Evolutionary conservation across 108 stramenopile genomes (phyloP).

Genomic region (Skeletonema grethae): DNA sequence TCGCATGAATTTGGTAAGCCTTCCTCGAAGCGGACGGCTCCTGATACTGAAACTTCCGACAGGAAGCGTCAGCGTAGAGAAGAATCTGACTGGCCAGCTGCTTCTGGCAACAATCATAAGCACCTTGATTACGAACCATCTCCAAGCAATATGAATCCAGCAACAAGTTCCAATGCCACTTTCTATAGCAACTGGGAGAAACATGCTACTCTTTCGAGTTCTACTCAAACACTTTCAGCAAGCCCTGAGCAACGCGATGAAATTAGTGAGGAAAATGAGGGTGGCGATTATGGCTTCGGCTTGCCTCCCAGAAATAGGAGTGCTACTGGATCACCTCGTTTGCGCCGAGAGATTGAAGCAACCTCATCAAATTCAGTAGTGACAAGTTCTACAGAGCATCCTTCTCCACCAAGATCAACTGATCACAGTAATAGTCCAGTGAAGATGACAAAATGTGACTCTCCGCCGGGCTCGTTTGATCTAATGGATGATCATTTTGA

Average conservation of each 20-base stretch:
- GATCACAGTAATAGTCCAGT: not conserved
- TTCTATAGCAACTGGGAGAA: slow-evolving; percentile 27
- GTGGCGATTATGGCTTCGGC: slow-evolving; percentile 28
- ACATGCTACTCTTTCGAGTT: not conserved
- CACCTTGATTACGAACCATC: not conserved
- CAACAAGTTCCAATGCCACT: slow-evolving; percentile 2
- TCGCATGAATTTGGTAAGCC: not conserved
- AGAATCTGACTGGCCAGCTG: not conserved
- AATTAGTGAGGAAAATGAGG: slow-evolving; percentile 16
- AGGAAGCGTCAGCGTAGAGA: slow-evolving; percentile 4
- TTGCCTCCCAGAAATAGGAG: slow-evolving; percentile 23
- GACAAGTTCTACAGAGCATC: slow-evolving; percentile 19
- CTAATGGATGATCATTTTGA: slow-evolving; percentile 40
- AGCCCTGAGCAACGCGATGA: slow-evolving; percentile 35
- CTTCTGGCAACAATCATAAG: not conserved
- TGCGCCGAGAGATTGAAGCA: slow-evolving; percentile 23
- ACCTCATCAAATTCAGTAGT: slow-evolving; percentile 36
- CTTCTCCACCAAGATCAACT: slow-evolving; percentile 6
- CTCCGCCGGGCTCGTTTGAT: slow-evolving; percentile 38
- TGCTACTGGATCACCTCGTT: slow-evolving; percentile 13
- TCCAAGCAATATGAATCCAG: slow-evolving; percentile 8
- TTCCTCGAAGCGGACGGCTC: not conserved
- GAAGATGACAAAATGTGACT: slow-evolving; percentile 7
- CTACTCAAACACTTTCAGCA: not conserved
- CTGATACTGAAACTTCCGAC: not conserved